Conservation (phyloP, 2,329 filamentous ascomycete species). For the Huntiella moniliformis region DNA sequence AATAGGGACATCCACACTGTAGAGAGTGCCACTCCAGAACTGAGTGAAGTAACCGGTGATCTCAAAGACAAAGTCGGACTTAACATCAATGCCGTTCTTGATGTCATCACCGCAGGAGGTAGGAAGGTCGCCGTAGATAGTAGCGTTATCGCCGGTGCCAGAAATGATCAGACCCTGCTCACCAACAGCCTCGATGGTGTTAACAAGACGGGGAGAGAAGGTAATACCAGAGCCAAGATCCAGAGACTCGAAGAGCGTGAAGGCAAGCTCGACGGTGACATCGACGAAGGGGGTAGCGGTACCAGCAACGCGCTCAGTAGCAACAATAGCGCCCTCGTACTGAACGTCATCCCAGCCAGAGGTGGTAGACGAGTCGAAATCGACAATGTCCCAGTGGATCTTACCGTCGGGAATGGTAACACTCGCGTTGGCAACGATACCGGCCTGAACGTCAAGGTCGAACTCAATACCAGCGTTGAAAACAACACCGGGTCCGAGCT, state of each 20-base stretch:
- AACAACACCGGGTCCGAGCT: conserved; percentile 20
- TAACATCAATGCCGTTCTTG: conserved; percentile 3
- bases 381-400: conserved; percentile 22
- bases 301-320: conserved; percentile 18
- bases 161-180: conserved; percentile 2
- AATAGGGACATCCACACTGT: background rate
- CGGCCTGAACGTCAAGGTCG: conserved; percentile 18
- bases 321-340: conserved; percentile 19
- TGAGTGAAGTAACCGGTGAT: background rate
- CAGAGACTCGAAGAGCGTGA: conserved; percentile 17
- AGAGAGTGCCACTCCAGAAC: conserved; percentile 1
- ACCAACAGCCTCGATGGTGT: background rate
- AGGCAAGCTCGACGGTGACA: conserved; percentile 18
- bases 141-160: conserved; percentile 1
- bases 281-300: conserved; percentile 16
- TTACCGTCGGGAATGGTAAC: conserved; percentile 20
- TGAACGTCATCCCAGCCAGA: conserved; percentile 20
- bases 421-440: conserved; percentile 17
- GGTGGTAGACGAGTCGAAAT: conserved; percentile 15
- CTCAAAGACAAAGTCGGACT: background rate
- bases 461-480: conserved; percentile 16
- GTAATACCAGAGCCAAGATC: conserved; percentile 1
- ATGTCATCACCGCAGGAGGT: background rate
- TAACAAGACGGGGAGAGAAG: conserved; percentile 2
- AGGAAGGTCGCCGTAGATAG: background rate